phyloP scores from a whole-genome alignment of 2,329 filamentous ascomycete species.

The Beauveria australis region DNA sequence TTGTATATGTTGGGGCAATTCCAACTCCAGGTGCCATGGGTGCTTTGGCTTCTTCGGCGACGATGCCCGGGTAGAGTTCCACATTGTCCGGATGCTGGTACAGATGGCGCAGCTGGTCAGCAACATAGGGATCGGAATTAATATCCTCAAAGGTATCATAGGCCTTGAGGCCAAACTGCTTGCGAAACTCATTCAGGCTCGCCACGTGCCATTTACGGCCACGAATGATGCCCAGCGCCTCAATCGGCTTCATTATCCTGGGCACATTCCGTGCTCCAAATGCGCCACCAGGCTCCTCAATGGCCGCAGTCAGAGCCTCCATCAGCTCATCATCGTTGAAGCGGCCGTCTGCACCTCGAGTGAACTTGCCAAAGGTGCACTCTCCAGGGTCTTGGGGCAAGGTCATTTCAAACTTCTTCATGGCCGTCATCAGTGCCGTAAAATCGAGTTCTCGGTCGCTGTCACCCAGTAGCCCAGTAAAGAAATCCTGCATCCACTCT shows the following conservation, averaged over 20 bases:
- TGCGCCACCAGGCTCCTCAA: conserved; percentile 69
- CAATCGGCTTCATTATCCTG: conserved; percentile 62
- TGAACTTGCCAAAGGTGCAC: conserved; percentile 58
- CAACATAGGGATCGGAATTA: conserved; percentile 66
- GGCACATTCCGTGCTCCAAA: conserved; percentile 71
- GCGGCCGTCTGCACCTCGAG: conserved; percentile 57
- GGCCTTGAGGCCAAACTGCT: conserved; percentile 69
- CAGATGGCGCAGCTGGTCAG: conserved; percentile 55
- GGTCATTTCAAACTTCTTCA: conserved; percentile 56
- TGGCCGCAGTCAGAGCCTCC: conserved; percentile 55
- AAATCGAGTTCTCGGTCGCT: conserved; percentile 30
- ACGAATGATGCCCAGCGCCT: conserved; percentile 74
- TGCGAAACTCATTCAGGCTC: conserved; percentile 76
- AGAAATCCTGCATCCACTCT: conserved; percentile 68
- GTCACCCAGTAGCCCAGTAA: conserved; percentile 47
- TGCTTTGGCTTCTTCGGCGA: conserved; percentile 66
- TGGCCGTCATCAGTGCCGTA: conserved; percentile 53
- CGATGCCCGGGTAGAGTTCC: conserved; percentile 71
- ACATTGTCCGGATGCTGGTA: conserved; percentile 75
- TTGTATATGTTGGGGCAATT: conserved; percentile 67
- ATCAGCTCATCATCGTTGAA: conserved; percentile 72
- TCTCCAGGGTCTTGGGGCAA: conserved; percentile 53
- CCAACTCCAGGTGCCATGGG: conserved; percentile 69
- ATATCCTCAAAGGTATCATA: conserved; percentile 77
- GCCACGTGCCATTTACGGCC: conserved; percentile 69